Evolutionary conservation across 202 grass and related monocot genomes (phyloP), one percentile per base, ranked within the genome.

Genomic region (Zoysia matrella): DNA sequence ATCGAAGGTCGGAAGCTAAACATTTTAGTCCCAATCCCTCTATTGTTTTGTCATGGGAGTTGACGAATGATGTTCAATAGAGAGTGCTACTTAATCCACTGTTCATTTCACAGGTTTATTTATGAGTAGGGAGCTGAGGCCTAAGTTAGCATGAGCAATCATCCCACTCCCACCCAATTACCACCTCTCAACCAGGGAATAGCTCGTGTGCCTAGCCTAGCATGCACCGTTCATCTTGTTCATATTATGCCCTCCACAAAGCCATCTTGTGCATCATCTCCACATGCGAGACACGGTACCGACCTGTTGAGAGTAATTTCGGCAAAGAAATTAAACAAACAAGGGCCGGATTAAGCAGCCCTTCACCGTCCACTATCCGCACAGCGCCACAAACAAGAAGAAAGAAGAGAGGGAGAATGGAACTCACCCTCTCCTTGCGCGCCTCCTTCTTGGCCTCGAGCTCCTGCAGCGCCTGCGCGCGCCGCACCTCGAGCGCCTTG

Each of bases 391-490:
- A 0, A 48, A 54, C 18, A 64, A 1, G 36, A 69, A 13, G 1
- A 4, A 69, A 11, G 2, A 52, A 36, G 30, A 36, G 30, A 36
- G 30, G 30, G 30, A 36, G 30, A 4, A 50, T 49, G 63, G 16
- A 5, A 12, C 78, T 45, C 88, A 99, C 96, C 93, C 85, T 92
- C 75, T 99, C 93, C 76, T 90, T 99, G 70, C 89, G 91, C 18
- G 91, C 96, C 56, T 92, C 96, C 66, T 96, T 95, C 86, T 99
- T 99, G 62, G 78, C 77, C 85, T 95, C 96, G 36, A 90, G 75
- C 67, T 95, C 93, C 89, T 96, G 91, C 42, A 99, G 16, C 6
- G 88, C 96, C 30, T 78, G 74, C 43, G 74, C 83, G 30, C 96
- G 86, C 3, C 93, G 85, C 0, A 65, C 78, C 85, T 96, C 93